Evolutionary conservation across 2,329 filamentous ascomycete genomes (phyloP).

Genomic region (Arthrobotrys conoides): DNA sequence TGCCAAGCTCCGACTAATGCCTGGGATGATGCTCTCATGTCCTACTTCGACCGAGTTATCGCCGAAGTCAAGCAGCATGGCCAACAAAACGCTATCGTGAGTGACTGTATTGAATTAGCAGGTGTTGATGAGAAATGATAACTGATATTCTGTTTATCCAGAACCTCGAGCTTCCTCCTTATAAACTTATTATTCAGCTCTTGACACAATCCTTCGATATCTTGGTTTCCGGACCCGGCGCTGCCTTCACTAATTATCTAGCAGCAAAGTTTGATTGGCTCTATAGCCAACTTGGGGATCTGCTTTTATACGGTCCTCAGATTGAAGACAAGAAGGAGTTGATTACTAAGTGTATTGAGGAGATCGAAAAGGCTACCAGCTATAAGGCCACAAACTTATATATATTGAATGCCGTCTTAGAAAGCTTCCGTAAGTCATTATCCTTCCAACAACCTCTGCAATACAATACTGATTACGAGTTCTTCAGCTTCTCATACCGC

Average conservation of each 20-base stretch:
- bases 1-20: slow-evolving; percentile 40
- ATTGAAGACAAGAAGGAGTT: slow-evolving; percentile 53
- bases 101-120: neutral
- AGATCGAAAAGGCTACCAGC: slow-evolving; percentile 29
- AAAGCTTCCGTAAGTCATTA: slow-evolving; percentile 50
- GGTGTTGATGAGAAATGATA: neutral
- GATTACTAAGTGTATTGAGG: slow-evolving; percentile 44
- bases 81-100: slow-evolving; percentile 41
- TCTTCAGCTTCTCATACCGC: slow-evolving; percentile 26
- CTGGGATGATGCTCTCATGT: slow-evolving; percentile 56
- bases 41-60: slow-evolving; percentile 54
- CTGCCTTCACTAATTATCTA: slow-evolving; percentile 50
- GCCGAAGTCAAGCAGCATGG: slow-evolving; percentile 50
- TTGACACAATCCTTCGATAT: slow-evolving; percentile 46
- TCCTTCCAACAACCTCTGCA: neutral
- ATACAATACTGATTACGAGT: neutral
- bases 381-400: slow-evolving; percentile 57
- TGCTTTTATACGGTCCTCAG: slow-evolving; percentile 52
- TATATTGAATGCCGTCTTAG: slow-evolving; percentile 55
- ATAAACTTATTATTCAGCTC: slow-evolving; percentile 48
- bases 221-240: slow-evolving; percentile 39
- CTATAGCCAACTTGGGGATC: slow-evolving; percentile 43
- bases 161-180: slow-evolving; percentile 46
- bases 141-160: slow-evolving; percentile 23
- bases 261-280: slow-evolving; percentile 57